A percentile compares a stretch with the other conserved stretches of the same genome.
These are phyloP conservation scores for Tardiomyces depauwii DNA, from an alignment of 1,139 yeast species.

Conservation along the genomic window DNA sequence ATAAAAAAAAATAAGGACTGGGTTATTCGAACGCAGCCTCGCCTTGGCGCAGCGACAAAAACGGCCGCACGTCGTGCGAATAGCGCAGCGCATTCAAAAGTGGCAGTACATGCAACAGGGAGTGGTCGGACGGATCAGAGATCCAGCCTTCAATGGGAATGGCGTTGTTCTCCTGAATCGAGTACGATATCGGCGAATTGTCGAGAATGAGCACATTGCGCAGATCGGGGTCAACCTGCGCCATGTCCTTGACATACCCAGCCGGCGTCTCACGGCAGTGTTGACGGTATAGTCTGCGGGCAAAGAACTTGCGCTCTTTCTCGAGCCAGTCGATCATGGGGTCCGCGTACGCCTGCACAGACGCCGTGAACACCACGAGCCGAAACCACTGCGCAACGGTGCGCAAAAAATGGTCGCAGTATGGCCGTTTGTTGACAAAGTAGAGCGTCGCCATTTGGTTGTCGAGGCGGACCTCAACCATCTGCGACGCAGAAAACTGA, in stretches of 20 bases:
- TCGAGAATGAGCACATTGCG: conserved; percentile 73
- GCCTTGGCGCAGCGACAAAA: conserved; percentile 68
- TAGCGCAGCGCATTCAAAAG: conserved; percentile 66
- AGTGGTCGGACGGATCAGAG: conserved; percentile 82
- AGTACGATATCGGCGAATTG: conserved; percentile 85
- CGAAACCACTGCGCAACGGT: conserved; percentile 83
- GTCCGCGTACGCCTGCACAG: conserved; percentile 91
- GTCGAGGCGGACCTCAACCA: conserved; percentile 75
- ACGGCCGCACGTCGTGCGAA: conserved; percentile 76
- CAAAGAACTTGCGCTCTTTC: conserved; percentile 38
- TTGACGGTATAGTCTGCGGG: conserved; percentile 60
- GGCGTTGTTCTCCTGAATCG: conserved; percentile 76
- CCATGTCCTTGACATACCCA: conserved; percentile 81
- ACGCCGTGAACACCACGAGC: conserved; percentile 73
- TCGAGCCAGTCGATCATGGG: conserved; percentile 91
- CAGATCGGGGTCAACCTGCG: conserved; percentile 44
- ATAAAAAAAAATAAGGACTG: neutral
- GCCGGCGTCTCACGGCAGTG: conserved; percentile 60
- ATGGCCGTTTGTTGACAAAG: conserved; percentile 86
- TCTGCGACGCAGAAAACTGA: conserved; percentile 46
- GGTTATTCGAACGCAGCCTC: conserved; percentile 50
- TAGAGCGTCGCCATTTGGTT: conserved; percentile 59
- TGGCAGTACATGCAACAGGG: conserved; percentile 70
- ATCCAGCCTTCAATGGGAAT: conserved; percentile 96
- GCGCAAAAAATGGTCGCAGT: conserved; percentile 70